phyloP scores from a whole-genome alignment of 495 filamentous ascomycete genomes.

The Clavariopsis aquatica region DNA sequence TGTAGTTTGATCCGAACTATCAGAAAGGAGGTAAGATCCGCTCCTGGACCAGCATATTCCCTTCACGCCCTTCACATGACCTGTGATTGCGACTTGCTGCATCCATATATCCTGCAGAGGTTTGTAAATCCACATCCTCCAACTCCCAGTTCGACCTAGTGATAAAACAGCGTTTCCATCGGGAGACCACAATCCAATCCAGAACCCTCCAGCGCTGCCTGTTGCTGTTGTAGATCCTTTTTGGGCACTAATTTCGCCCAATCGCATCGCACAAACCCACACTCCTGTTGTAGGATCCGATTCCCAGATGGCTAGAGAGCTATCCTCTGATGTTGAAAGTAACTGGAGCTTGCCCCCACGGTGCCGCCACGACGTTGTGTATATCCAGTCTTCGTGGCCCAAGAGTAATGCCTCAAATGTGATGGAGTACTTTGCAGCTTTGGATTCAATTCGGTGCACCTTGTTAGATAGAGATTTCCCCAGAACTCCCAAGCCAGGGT shows the following conservation, averaged over 20 bases:
- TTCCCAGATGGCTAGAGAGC: constrained; percentile 90
- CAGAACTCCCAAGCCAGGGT: constrained; percentile 61
- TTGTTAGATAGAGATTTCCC: constrained; percentile 78
- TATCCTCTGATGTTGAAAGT: constrained; percentile 91
- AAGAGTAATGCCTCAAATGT: constrained; percentile 95
- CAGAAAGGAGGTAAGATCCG: constrained; percentile 84
- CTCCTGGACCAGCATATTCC: constrained; percentile 81
- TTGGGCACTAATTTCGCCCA: constrained; percentile 89
- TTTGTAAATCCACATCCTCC: constrained; percentile 76
- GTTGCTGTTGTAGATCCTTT: constrained; percentile 96
- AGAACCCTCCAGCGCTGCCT: constrained; percentile 92
- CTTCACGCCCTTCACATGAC: constrained; percentile 77
- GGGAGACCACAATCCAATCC: constrained; percentile 92
- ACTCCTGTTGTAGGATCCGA: constrained; percentile 78
- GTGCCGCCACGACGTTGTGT: constrained; percentile 75
- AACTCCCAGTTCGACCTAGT: constrained; percentile 88
- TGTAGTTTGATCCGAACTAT: constrained; percentile 92
- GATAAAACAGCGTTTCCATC: constrained; percentile 71
- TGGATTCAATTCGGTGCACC: constrained; percentile 68
- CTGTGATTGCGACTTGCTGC: constrained; percentile 74
- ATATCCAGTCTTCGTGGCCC: constrained; percentile 98
- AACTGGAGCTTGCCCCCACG: constrained; percentile 62
- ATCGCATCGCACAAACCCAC: constrained; percentile 79
- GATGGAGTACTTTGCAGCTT: constrained; percentile 64
- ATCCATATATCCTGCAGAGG: constrained; percentile 64